Conservation (phyloP, 495 filamentous ascomycete genomes). For the Penicillium diatomitis region DNA sequence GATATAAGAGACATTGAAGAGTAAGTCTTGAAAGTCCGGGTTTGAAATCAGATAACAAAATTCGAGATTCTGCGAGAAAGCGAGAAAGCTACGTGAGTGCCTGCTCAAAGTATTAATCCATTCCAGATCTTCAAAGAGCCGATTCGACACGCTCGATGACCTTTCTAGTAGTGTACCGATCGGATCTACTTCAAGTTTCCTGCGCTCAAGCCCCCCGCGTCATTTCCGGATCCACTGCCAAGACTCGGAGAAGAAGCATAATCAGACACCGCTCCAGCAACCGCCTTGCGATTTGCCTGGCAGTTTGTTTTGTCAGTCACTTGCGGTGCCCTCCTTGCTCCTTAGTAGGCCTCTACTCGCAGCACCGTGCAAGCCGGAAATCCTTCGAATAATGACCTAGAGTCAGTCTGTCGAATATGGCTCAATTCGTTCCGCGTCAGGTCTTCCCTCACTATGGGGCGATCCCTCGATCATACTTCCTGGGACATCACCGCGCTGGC, state of each 20-base stretch:
- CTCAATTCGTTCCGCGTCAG: slow-evolving; percentile 62
- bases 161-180: no score
- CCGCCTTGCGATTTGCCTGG: no score
- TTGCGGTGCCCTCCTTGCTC: no score
- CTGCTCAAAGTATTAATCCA: neutral
- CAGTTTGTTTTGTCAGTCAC: no score
- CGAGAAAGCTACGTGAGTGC: neutral
- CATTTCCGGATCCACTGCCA: no score
- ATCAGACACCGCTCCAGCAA: no score
- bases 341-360: no score
- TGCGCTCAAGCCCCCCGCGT: no score
- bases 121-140: no score
- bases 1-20: slow-evolving; percentile 27
- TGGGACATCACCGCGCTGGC: slow-evolving; percentile 89
- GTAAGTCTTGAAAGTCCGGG: neutral
- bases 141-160: no score
- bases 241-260: no score
- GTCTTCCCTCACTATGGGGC: slow-evolving; percentile 58
- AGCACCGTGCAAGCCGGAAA: neutral
- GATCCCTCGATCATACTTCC: slow-evolving; percentile 85
- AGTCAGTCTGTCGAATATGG: slow-evolving; percentile 4
- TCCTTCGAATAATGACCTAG: neutral
- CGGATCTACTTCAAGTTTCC: no score
- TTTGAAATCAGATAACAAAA: neutral
- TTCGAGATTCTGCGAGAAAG: neutral